phyloP scores from a whole-genome alignment of 2,329 filamentous ascomycete species.

The Neophaeococcomyces aloes region DNA sequence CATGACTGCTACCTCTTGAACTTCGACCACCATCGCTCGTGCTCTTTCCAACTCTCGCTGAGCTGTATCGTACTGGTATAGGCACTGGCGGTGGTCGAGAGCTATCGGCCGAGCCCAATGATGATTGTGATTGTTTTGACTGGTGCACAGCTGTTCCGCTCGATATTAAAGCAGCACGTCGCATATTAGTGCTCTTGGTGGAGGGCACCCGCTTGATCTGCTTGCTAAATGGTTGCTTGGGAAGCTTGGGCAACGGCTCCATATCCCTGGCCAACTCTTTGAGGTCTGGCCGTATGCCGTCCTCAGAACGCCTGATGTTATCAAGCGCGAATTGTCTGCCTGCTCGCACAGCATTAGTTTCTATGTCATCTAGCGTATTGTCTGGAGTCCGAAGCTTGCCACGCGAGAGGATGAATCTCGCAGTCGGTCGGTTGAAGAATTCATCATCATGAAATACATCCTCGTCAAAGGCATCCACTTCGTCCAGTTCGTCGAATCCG shows the following conservation, averaged over 20 bases:
- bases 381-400: constrained; percentile 34
- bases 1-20: constrained; percentile 54
- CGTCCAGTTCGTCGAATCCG: constrained; percentile 63
- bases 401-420: constrained; percentile 32
- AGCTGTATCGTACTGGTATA: constrained; percentile 81
- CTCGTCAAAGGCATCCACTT: constrained; percentile 22
- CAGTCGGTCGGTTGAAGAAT: constrained; percentile 35
- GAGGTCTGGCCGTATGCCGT: constrained; percentile 17
- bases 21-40: constrained; percentile 68
- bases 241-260: background rate
- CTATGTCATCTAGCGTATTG: constrained; percentile 28
- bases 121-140: constrained; percentile 46
- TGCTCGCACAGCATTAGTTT: constrained; percentile 11
- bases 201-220: constrained; percentile 19
- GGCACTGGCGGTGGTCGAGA: constrained; percentile 65
- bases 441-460: constrained; percentile 33
- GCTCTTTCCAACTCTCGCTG: constrained; percentile 58
- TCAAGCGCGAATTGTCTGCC: constrained; percentile 18
- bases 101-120: constrained; percentile 36
- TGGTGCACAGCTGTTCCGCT: constrained; percentile 64
- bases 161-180: constrained; percentile 69
- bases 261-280: constrained; percentile 7
- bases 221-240: constrained; percentile 3
- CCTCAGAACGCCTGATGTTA: constrained; percentile 18
- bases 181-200: constrained; percentile 51